phyloP scores from a whole-genome alignment of 2,329 filamentous ascomycete genomes.

The Phaeosphaeriaceae sp. region DNA sequence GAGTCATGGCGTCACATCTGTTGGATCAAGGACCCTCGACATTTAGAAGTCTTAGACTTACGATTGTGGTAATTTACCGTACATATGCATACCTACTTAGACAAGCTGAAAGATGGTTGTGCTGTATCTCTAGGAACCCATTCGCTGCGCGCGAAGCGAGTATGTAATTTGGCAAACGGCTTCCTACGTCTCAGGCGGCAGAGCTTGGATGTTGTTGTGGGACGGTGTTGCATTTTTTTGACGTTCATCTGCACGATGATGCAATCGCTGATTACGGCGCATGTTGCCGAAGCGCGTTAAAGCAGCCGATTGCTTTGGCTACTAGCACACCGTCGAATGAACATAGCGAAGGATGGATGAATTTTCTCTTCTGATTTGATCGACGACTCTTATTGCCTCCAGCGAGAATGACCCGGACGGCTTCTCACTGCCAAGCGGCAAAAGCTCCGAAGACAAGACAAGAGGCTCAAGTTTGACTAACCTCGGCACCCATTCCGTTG shows the following conservation, averaged over 20 bases:
- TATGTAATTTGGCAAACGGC: slow-evolving; percentile 9
- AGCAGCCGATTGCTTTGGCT: slow-evolving; percentile 2
- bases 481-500: slow-evolving; percentile 9
- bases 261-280: slow-evolving; percentile 26
- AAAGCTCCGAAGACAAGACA: slow-evolving; percentile 6
- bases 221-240: slow-evolving; percentile 26
- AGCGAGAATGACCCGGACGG: slow-evolving; percentile 27
- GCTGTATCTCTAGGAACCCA: slow-evolving; percentile 27
- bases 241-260: slow-evolving; percentile 30
- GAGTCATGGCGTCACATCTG: slow-evolving; percentile 28
- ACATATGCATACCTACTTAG: slow-evolving; percentile 6
- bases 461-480: slow-evolving; percentile 23
- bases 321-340: slow-evolving; percentile 13
- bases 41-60: neutral
- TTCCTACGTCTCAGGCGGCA: slow-evolving; percentile 19
- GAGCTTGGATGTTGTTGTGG: slow-evolving; percentile 34
- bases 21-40: slow-evolving; percentile 11
- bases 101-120: slow-evolving; percentile 25
- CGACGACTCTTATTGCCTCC: slow-evolving; percentile 11
- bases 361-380: slow-evolving; percentile 8
- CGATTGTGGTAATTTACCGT: slow-evolving; percentile 13
- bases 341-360: neutral
- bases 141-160: slow-evolving; percentile 23
- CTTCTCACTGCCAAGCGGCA: slow-evolving; percentile 24
- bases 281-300: slow-evolving; percentile 21